Base-by-base conservation (phyloP, 805 yeast species). In the Suhomyces emberorum region DNA sequence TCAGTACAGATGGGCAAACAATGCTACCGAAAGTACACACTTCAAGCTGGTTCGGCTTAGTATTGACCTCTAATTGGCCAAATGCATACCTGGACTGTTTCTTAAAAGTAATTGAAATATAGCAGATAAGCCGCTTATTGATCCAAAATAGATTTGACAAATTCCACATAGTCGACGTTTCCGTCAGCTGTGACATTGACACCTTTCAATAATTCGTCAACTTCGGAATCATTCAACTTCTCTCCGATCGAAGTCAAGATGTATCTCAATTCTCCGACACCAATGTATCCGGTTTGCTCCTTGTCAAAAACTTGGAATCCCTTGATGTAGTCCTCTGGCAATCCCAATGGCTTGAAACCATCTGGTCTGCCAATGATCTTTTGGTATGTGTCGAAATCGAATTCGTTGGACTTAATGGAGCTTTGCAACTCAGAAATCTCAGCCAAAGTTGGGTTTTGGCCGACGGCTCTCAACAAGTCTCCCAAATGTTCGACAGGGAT, bases 231-330 rank as follows among this genome's bases (percentile, higher is more conserved):
- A 11, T 84, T 64, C 50, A 93, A 71, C 65, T 89, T 89, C 65
- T 93, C 99, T 42, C 99, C 99, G 51, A 93, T 81, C 5, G 96
- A 84, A 22, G 98, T 93, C 56, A 93, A 74, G 60, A 93, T 88
- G 65, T 93, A 93, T 61, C 95, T 79, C 53, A 93, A 76, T 66
- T 93, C 98, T 39, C 99, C 99, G 30, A 93, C 95, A 27, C 97
- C 95, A 51, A 93, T 93, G 66, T 82, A 86, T 4, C 99, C 99
- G 14, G 96, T 84, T 46, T 83, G 79, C 48, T 88, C 95, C 69
- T 91, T 93, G 69, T 93, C 99, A 52, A 93, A 93, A 4, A 93
- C 97, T 69, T 93, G 98, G 77, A 93, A 93, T 0, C 74, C 74
- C 57, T 91, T 86, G 56, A 93, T 79, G 63, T 91, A 93, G 61